Evolutionary conservation across 1,284 basidiomycete genomes (phyloP), one percentile per base, ranked within the genome.

Genomic region (Moesziomyces parantarcticus): DNA sequence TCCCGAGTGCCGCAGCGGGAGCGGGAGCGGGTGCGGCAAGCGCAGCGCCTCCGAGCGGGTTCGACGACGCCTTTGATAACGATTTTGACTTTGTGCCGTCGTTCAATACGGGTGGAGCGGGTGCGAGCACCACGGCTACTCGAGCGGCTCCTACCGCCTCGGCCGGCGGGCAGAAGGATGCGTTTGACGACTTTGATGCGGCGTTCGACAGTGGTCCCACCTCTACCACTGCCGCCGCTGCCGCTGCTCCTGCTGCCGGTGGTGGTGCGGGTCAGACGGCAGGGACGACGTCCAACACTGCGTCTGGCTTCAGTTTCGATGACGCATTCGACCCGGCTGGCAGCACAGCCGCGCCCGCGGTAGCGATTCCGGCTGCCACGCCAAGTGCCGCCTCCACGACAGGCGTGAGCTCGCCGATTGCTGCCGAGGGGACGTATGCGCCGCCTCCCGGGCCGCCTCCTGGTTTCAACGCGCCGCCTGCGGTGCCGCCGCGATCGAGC

Each of bases 41-140:
- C 21, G 50, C 36, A 11, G 50, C 46, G n/a, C 45, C 51, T 6
- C 26, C 47, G 16, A 23, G 56, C 13, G 67, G 73, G 13, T 78
- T 82, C 42, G 81, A 83, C 51, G 78, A 82, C 57, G 67, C 73
- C 2, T 82, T 82, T 50, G 78, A 75, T 34, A 71, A 73, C 23
- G 79, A 78, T 46, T 81, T 81, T 47, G 76, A 79, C 58, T 81
- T 80, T 61, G 79, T 80, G 18, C 79, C 78, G 16, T 75, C 69
- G 32, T 81, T 81, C 54, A 75, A 40, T n/a, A 56, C 39, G 13
- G 26, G 25, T 11, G 51, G 49, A 54, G 57, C 60, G 13, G 64
- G 49, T 22, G 56, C 45, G 0, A 25, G 22, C 40, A 25, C 50
- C 8, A 21, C 55, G 9, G 32, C 56, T 3, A 32, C 40, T 41